A percentile compares a stretch with the other conserved stretches of the same genome.
Evolutionary conservation across 257 asterid species (phyloP).

Genomic region (Primulina huaijiensis): DNA sequence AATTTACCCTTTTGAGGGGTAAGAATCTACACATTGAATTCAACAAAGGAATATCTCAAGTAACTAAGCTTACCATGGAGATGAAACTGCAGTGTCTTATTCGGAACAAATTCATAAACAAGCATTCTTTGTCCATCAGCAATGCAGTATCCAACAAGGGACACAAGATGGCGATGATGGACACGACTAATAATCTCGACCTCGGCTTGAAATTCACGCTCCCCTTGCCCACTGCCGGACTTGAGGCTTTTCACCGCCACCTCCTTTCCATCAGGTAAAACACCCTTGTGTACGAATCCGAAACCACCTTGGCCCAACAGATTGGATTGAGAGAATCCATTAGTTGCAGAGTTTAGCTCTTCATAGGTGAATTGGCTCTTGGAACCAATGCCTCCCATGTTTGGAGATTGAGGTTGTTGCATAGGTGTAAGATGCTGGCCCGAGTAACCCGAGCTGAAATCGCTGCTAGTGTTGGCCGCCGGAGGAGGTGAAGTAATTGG

Average conservation of each 20-base stretch:
- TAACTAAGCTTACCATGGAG: conserved; percentile 55
- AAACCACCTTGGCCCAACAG: conserved; percentile 90
- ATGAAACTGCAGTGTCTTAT: conserved; percentile 77
- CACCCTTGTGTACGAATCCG: conserved; percentile 81
- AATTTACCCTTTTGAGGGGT: not conserved
- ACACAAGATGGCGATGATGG: conserved; percentile 92
- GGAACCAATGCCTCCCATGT: conserved; percentile 40
- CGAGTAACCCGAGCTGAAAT: conserved; percentile 37
- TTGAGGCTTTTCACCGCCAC: conserved; percentile 89
- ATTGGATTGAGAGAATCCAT: conserved; percentile 63
- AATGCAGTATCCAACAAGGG: conserved; percentile 93
- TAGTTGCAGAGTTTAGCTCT: conserved; percentile 62
- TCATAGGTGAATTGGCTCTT: conserved; percentile 59
- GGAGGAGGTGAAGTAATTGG: conserved; percentile 21
- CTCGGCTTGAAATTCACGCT: conserved; percentile 92
- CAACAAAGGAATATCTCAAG: not conserved
- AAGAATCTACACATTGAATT: too few species aligned
- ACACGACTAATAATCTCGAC: conserved; percentile 94
- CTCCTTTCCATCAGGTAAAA: conserved; percentile 45
- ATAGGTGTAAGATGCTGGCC: conserved; percentile 29
- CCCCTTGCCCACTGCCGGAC: conserved; percentile 92
- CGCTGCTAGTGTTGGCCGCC: conserved; percentile 33
- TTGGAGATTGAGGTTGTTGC: conserved; percentile 37
- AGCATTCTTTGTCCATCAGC: conserved; percentile 60
- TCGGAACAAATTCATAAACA: conserved; percentile 79